These are phyloP conservation scores for Poronia punctata DNA, from an alignment of 495 filamentous ascomycete species.

Conservation along the genomic window DNA sequence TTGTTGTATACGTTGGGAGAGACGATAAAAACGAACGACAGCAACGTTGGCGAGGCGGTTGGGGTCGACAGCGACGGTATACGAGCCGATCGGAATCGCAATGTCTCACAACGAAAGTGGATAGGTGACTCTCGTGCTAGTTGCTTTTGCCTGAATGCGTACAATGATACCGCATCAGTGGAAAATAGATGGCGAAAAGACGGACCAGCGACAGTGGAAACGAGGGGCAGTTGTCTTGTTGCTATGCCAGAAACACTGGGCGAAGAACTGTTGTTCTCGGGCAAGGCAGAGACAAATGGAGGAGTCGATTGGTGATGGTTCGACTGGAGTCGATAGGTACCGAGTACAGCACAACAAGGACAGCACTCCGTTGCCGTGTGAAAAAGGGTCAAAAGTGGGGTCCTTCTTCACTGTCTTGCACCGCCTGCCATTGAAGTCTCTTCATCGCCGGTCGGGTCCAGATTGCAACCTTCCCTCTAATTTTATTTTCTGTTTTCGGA, in stretches of 20 bases:
- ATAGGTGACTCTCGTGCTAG: too few species aligned
- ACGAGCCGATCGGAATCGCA: background rate
- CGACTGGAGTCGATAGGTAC: too few species aligned
- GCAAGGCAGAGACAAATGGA: background rate
- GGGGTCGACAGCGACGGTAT: background rate
- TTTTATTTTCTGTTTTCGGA: too few species aligned
- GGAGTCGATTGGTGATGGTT: too few species aligned
- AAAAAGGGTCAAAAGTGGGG: too few species aligned
- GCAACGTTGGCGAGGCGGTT: background rate
- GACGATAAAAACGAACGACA: constrained; percentile 4
- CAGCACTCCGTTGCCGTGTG: too few species aligned
- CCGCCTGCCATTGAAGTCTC: too few species aligned
- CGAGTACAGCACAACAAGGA: too few species aligned
- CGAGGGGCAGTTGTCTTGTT: constrained; percentile 10
- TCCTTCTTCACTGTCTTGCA: too few species aligned
- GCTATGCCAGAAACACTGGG: constrained; percentile 9
- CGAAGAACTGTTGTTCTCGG: background rate
- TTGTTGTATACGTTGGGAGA: background rate
- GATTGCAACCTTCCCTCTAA: too few species aligned
- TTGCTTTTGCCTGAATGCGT: background rate
- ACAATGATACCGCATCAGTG: background rate
- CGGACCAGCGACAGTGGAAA: too few species aligned
- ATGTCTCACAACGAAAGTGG: constrained; percentile 10
- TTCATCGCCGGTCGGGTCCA: too few species aligned
- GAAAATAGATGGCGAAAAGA: constrained; percentile 2